Percentiles rank a stretch among this genome's conserved stretches.
Evolutionary conservation across 805 yeast genomes (phyloP).

Genomic region (Kuraishia cidri): DNA sequence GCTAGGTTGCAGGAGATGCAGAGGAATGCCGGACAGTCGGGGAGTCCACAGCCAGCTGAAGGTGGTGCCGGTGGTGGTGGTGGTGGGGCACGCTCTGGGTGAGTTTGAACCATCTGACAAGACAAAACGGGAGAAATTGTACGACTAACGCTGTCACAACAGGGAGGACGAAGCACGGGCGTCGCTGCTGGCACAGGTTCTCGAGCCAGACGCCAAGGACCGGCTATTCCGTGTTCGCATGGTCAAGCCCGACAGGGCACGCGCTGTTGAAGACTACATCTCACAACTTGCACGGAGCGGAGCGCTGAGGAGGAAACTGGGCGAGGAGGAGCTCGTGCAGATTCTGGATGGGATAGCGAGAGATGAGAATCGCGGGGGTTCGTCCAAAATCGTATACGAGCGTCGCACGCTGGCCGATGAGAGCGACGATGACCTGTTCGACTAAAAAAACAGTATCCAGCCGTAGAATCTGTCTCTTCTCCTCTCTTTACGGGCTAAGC

Average conservation of each 20-base stretch:
- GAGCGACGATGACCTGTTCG: conserved; percentile 8
- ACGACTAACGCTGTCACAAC: too few species aligned
- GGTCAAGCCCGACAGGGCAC: conserved; percentile 88
- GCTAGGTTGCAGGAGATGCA: conserved; percentile 88
- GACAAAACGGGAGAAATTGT: neutral
- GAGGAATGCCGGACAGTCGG: conserved; percentile 28
- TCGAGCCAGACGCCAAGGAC: conserved; percentile 81
- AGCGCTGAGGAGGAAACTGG: conserved; percentile 61
- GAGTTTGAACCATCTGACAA: neutral
- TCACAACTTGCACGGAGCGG: conserved; percentile 70
- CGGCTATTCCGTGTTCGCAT: conserved; percentile 77
- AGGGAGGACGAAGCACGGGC: conserved; percentile 7
- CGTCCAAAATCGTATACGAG: conserved; percentile 57
- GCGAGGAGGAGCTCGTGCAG: conserved; percentile 75
- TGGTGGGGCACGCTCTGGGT: neutral
- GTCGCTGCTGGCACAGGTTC: conserved; percentile 50
- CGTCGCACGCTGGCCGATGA: conserved; percentile 20
- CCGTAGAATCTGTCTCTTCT: too few species aligned
- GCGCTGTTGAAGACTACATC: conserved; percentile 76
- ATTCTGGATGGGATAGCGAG: conserved; percentile 76
- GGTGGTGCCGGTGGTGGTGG: too few species aligned
- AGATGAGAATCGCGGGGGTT: conserved; percentile 52
- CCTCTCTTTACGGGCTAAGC: too few species aligned
- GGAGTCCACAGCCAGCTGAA: neutral
- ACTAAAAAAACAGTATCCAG: conserved; percentile 3